Conservation (phyloP, 306 rosid species). For the Lathyrus oleraceus region DNA sequence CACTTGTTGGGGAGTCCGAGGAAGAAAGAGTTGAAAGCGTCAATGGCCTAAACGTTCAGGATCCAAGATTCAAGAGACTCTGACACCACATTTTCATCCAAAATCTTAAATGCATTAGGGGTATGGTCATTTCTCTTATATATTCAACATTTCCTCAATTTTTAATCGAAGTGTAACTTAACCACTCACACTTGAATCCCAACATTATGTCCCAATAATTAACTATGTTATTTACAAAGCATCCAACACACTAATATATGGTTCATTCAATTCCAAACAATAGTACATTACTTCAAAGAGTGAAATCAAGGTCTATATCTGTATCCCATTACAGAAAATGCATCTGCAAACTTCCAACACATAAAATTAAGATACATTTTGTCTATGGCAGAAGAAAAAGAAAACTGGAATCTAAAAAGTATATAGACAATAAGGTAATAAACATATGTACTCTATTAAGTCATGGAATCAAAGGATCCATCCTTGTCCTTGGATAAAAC, state of each 20-base stretch:
- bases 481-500: constrained; percentile 83
- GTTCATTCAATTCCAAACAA: background rate
- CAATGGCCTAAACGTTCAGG: too few relatives aligned
- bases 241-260: background rate
- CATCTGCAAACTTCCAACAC: background rate
- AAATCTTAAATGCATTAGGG: too few relatives aligned
- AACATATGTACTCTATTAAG: background rate
- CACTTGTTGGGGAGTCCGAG: too few relatives aligned
- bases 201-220: background rate
- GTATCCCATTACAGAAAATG: constrained; percentile 9
- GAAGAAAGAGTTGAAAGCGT: too few relatives aligned
- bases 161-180: too few relatives aligned
- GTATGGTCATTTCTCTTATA: too few relatives aligned
- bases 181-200: too few relatives aligned
- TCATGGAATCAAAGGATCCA: constrained; percentile 59
- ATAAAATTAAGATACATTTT: constrained; percentile 6
- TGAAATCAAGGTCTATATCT: background rate
- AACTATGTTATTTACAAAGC: background rate
- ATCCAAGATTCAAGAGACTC: too few relatives aligned
- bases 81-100: too few relatives aligned
- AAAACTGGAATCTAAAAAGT: background rate
- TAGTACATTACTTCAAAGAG: background rate
- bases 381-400: background rate
- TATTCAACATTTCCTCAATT: too few relatives aligned
- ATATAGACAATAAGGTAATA: constrained; percentile 5